Evolutionary conservation across 192 early-diverging fungal genomes (phyloP).

Genomic region (Rhizoclosmatium globosum): DNA sequence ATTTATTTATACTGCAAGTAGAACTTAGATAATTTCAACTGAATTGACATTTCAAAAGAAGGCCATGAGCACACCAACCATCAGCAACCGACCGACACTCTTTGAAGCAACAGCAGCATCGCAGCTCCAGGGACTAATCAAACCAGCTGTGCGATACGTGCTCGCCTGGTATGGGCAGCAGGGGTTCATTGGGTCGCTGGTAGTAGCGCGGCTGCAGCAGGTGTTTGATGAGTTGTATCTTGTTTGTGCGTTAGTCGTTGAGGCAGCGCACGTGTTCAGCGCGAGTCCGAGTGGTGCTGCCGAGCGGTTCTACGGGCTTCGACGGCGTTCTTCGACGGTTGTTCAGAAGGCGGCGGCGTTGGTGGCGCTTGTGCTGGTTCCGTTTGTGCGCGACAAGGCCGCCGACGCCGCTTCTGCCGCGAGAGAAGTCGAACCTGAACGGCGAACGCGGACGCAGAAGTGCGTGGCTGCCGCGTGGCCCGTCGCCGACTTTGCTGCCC

Average conservation of each 20-base stretch:
- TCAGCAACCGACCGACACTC: conserved; percentile 67
- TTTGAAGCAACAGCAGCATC: conserved; percentile 92
- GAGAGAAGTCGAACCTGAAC: not conserved
- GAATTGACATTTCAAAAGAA: too few species aligned
- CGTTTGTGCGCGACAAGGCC: not conserved
- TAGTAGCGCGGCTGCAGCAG: conserved; percentile 52
- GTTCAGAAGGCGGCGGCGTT: too few species aligned
- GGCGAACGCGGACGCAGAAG: not conserved
- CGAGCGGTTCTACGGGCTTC: conserved; percentile 94
- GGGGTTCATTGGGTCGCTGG: conserved; percentile 70
- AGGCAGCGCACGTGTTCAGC: not conserved
- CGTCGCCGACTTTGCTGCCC: conserved; percentile 73
- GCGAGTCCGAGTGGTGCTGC: conserved; percentile 71
- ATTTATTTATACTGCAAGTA: too few species aligned
- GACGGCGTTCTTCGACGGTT: conserved; percentile 60
- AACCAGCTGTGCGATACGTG: conserved; percentile 85
- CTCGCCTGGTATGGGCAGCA: conserved; percentile 86
- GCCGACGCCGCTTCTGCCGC: not conserved
- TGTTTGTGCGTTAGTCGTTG: conserved; percentile 73
- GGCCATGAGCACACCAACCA: too few species aligned
- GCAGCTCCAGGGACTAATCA: conserved; percentile 81
- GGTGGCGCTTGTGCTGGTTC: not conserved
- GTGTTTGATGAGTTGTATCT: conserved; percentile 82
- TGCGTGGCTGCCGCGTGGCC: conserved; percentile 39
- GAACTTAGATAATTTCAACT: too few species aligned